Evolutionary conservation across 306 rosid genomes (phyloP).

Genomic region (Vigna mungo): DNA sequence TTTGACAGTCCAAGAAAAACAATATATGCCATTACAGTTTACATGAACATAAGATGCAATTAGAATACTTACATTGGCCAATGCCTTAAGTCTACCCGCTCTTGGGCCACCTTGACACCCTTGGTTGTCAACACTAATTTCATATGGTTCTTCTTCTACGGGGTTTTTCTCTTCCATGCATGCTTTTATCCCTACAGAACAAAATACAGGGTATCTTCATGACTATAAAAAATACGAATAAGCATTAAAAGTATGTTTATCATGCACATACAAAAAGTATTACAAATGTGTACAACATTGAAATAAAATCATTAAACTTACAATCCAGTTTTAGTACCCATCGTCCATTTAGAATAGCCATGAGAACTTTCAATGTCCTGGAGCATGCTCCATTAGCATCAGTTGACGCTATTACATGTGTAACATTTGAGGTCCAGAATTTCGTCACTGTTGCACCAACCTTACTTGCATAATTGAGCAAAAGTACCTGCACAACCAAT

Average conservation of each 20-base stretch:
- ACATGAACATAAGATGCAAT: slow-evolving; percentile 33
- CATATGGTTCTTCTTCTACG: slow-evolving; percentile 79
- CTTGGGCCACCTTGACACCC: slow-evolving; percentile 86
- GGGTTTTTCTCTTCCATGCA: slow-evolving; percentile 61
- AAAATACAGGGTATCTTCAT: slow-evolving; percentile 35
- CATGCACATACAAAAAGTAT: background rate
- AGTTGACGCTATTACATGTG: slow-evolving; percentile 84
- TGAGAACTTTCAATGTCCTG: slow-evolving; percentile 80
- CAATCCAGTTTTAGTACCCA: slow-evolving; percentile 91
- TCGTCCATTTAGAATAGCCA: slow-evolving; percentile 82
- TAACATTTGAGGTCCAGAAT: slow-evolving; percentile 77
- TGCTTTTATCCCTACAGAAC: slow-evolving; percentile 79
- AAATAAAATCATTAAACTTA: slow-evolving; percentile 46
- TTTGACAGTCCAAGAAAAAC: slow-evolving; percentile 25
- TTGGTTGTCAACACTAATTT: slow-evolving; percentile 79
- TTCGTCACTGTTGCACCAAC: slow-evolving; percentile 72
- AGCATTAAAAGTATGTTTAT: slow-evolving; percentile 24
- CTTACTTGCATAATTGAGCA: slow-evolving; percentile 65
- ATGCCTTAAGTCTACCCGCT: slow-evolving; percentile 76
- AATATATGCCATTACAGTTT: slow-evolving; percentile 28
- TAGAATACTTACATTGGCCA: slow-evolving; percentile 59
- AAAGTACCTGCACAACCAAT: slow-evolving; percentile 56
- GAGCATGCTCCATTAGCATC: slow-evolving; percentile 85
- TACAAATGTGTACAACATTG: background rate
- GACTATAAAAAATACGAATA: slow-evolving; percentile 15